A percentile compares a stretch with the other conserved stretches of the same genome.
phyloP scores from a whole-genome alignment of 495 filamentous ascomycete species.

The Aspergillus funiculosus region DNA sequence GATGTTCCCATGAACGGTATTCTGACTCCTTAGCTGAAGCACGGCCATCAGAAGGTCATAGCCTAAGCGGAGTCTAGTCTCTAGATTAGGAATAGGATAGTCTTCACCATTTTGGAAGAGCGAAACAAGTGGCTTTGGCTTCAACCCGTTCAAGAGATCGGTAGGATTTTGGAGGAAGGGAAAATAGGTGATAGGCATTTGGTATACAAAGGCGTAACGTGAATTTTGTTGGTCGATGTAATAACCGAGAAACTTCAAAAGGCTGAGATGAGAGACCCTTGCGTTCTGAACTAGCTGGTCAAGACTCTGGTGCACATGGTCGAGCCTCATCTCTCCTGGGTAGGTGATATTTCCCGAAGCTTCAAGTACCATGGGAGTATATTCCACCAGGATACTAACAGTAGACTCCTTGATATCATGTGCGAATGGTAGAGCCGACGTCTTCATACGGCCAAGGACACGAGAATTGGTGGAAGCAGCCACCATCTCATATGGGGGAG shows the following conservation, averaged over 20 bases:
- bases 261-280: constrained; percentile 52
- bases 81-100: constrained; percentile 51
- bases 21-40: constrained; percentile 68
- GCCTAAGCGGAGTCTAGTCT: constrained; percentile 80
- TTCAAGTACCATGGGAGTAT: constrained; percentile 41
- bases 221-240: constrained; percentile 73
- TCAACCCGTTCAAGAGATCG: constrained; percentile 36
- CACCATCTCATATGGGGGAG: constrained; percentile 44
- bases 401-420: constrained; percentile 34
- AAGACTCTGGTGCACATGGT: constrained; percentile 38
- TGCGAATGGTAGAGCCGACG: constrained; percentile 35
- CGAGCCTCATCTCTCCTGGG: constrained; percentile 29
- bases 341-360: constrained; percentile 25
- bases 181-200: constrained; percentile 60
- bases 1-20: constrained; percentile 74
- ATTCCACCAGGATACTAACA: constrained; percentile 42
- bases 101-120: constrained; percentile 44
- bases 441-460: constrained; percentile 41
- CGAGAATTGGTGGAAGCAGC: constrained; percentile 43
- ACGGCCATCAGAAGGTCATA: constrained; percentile 72
- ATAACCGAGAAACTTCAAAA: constrained; percentile 76
- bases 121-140: constrained; percentile 44
- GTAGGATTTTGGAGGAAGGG: constrained; percentile 42
- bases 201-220: constrained; percentile 76
- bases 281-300: constrained; percentile 48